A percentile compares a stretch with the other conserved stretches of the same genome.
Conservation (phyloP, 768 basidiomycete species). For the Leccinum sublutescens region DNA sequence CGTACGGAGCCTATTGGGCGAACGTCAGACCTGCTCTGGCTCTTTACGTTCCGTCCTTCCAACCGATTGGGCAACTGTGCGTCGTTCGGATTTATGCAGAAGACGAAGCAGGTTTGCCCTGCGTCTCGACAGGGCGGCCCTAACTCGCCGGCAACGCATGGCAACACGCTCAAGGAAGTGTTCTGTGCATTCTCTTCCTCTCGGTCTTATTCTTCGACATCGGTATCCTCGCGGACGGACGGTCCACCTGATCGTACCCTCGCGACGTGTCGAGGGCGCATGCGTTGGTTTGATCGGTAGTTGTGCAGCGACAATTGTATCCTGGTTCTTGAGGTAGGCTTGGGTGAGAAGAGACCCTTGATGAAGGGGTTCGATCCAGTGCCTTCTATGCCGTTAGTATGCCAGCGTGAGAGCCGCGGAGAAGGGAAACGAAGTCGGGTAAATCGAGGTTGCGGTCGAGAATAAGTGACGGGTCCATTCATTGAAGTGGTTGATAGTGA, state of each 20-base stretch:
- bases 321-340: constrained; percentile 88
- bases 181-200: constrained; percentile 38
- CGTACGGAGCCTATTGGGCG: constrained; percentile 59
- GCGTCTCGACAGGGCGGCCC: constrained; percentile 45
- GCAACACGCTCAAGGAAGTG: constrained; percentile 23
- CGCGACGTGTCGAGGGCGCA: constrained; percentile 83
- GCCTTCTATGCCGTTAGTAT: constrained; percentile 53
- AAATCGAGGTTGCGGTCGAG: constrained; percentile 86
- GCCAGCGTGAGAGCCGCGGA: constrained; percentile 55
- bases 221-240: constrained; percentile 32
- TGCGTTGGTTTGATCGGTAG: constrained; percentile 94
- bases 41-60: constrained; percentile 88
- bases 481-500: constrained; percentile 92
- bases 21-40: constrained; percentile 74
- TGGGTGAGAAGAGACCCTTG: constrained; percentile 89
- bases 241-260: constrained; percentile 62
- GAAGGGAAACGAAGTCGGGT: constrained; percentile 86
- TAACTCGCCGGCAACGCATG: constrained; percentile 59
- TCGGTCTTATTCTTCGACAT: constrained; percentile 47
- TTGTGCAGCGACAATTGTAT: constrained; percentile 92
- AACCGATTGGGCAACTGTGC: constrained; percentile 92
- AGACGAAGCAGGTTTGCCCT: constrained; percentile 79
- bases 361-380: constrained; percentile 89
- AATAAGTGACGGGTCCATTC: constrained; percentile 86
- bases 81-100: constrained; percentile 94